Percentiles rank a stretch among this genome's conserved stretches.
These are phyloP conservation scores for Aspergillus bridgeri DNA, from an alignment of 495 filamentous ascomycete genomes.

Conservation along the genomic window DNA sequence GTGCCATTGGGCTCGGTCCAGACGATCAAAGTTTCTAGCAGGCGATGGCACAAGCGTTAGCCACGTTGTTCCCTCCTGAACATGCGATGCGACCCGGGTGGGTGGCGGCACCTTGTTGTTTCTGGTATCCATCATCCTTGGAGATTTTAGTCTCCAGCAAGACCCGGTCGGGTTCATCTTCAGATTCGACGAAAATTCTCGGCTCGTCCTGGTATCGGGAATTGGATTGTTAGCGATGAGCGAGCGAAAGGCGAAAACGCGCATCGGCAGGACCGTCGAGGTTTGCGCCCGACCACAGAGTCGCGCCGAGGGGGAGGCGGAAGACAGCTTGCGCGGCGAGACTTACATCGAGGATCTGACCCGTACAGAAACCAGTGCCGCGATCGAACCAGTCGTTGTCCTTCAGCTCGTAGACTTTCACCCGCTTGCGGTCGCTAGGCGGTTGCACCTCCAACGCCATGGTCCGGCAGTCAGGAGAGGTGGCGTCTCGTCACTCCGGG, in stretches of 20 bases:
- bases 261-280: slow-evolving; percentile 3
- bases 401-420: slow-evolving; percentile 97
- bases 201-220: slow-evolving; percentile 62
- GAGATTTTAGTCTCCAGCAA: slow-evolving; percentile 84
- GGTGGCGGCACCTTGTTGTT: slow-evolving; percentile 78
- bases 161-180: slow-evolving; percentile 79
- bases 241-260: not conserved
- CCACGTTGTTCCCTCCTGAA: slow-evolving; percentile 1
- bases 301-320: slow-evolving; percentile 2
- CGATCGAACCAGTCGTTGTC: slow-evolving; percentile 99
- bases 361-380: slow-evolving; percentile 92
- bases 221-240: slow-evolving; percentile 11
- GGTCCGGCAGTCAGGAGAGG: slow-evolving; percentile 35
- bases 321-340: slow-evolving; percentile 11
- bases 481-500: slow-evolving; percentile 43
- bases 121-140: slow-evolving; percentile 96
- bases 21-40: slow-evolving; percentile 88
- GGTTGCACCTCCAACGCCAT: slow-evolving; percentile 89
- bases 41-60: slow-evolving; percentile 26
- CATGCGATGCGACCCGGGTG: slow-evolving; percentile 1
- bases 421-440: slow-evolving; percentile 86
- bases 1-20: slow-evolving; percentile 88
- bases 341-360: slow-evolving; percentile 73
- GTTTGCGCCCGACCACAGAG: slow-evolving; percentile 23
- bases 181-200: slow-evolving; percentile 85